Evolutionary conservation across 192 early-diverging fungal genomes (phyloP).

Genomic region (Linderina pennispora): DNA sequence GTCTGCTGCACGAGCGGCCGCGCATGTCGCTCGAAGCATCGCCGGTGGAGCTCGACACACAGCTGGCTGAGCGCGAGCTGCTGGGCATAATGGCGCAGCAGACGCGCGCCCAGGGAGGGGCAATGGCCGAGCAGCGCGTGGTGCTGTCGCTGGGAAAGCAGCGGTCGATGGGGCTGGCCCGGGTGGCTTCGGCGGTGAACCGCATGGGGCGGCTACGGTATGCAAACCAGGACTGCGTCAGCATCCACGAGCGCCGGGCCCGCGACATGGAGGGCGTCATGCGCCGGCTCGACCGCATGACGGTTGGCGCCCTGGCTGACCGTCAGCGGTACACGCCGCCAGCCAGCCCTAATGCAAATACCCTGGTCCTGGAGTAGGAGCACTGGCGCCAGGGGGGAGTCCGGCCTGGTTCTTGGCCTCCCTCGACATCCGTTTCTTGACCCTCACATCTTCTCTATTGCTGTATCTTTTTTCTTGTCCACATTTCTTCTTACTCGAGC

Average conservation of each 20-base stretch:
- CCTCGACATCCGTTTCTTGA: too few species aligned
- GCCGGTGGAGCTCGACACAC: not conserved
- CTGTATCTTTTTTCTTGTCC: not conserved
- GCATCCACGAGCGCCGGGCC: conserved; percentile 6
- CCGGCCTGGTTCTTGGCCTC: too few species aligned
- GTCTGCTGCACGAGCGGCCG: conserved; percentile 8
- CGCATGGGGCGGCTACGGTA: conserved; percentile 37
- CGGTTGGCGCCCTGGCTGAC: conserved; percentile 17
- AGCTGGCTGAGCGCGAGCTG: conserved; percentile 5
- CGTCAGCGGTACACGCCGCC: conserved; percentile 19
- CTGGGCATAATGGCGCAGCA: conserved; percentile 19
- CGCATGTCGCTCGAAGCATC: not conserved
- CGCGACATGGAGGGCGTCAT: conserved; percentile 34
- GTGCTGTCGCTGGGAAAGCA: conserved; percentile 18
- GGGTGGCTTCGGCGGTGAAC: conserved; percentile 20
- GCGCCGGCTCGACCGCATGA: conserved; percentile 15
- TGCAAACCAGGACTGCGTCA: conserved; percentile 31
- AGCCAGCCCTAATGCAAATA: too few species aligned
- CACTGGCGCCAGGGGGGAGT: too few species aligned
- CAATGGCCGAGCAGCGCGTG: conserved; percentile 28
- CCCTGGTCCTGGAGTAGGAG: too few species aligned
- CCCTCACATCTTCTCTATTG: too few species aligned
- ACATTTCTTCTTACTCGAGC: not conserved
- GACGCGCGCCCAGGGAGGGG: conserved; percentile 2
- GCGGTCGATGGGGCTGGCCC: conserved; percentile 33